These are phyloP conservation scores for Colletotrichum sp. DNA, from an alignment of 2,329 filamentous ascomycete genomes.

Conservation along the genomic window DNA sequence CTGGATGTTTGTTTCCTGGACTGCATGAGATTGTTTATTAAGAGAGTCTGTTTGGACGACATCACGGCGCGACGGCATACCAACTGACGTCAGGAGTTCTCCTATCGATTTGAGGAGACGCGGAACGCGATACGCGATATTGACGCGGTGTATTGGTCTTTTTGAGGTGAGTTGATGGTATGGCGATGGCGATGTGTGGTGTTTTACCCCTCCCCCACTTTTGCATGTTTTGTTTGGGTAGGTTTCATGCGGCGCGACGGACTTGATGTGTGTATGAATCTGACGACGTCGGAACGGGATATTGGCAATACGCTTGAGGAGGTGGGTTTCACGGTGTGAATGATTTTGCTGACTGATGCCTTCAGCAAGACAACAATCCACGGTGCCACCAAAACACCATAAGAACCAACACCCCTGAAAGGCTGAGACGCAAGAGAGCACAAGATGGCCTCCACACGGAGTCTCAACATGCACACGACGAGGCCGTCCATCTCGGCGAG, in stretches of 20 bases:
- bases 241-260: neutral
- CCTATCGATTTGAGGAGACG: neutral
- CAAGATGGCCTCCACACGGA: constrained; percentile 22
- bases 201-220: neutral
- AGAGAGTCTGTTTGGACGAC: neutral
- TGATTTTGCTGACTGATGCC: neutral
- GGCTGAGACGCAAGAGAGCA: neutral
- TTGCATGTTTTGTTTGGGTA: neutral
- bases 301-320: neutral
- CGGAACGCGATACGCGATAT: neutral
- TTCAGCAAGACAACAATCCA: neutral
- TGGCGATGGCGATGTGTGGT: neutral
- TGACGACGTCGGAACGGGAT: neutral
- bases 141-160: neutral
- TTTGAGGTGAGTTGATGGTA: neutral
- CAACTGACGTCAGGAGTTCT: neutral
- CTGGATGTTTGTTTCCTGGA: neutral
- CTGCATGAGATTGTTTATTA: neutral
- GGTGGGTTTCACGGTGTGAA: neutral
- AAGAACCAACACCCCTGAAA: neutral
- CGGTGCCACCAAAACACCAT: neutral
- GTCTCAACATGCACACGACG: constrained; percentile 30
- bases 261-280: neutral
- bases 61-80: neutral
- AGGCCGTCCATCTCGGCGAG: constrained; percentile 43